Conservation (phyloP, 805 yeast species). For the Kurtzmaniella fragi region DNA sequence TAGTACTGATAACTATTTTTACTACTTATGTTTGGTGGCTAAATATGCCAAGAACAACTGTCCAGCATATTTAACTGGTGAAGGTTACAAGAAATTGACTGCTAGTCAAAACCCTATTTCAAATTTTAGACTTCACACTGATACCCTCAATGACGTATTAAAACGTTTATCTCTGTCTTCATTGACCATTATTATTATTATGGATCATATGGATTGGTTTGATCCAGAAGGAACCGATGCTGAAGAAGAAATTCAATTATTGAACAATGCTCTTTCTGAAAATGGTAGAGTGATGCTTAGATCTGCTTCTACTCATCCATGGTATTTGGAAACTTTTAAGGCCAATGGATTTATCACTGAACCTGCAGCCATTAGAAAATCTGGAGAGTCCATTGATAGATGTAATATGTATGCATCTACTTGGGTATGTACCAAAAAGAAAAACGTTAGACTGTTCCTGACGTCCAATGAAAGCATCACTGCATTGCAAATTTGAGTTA, state of each 20-base stretch:
- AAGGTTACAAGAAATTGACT: constrained; percentile 49
- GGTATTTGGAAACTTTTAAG: constrained; percentile 73
- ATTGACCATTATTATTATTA: constrained; percentile 70
- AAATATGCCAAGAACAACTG: constrained; percentile 58
- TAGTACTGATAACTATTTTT: constrained; percentile 72
- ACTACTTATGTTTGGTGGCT: constrained; percentile 64
- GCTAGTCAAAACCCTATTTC: constrained; percentile 49
- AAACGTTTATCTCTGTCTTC: constrained; percentile 58
- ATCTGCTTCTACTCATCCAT: constrained; percentile 68
- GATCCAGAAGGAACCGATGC: constrained; percentile 63
- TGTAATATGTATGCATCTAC: constrained; percentile 87
- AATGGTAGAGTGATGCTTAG: constrained; percentile 76
- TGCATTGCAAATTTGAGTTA: too few species aligned
- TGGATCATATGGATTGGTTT: constrained; percentile 95
- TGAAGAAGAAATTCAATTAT: constrained; percentile 57
- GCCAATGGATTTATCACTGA: constrained; percentile 60
- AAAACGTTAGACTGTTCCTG: constrained; percentile 1
- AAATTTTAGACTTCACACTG: constrained; percentile 73
- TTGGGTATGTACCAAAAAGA: constrained; percentile 67
- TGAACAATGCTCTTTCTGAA: constrained; percentile 54
- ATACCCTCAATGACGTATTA: constrained; percentile 70
- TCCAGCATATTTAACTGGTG: constrained; percentile 66
- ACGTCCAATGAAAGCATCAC: not conserved
- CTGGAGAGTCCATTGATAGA: constrained; percentile 68
- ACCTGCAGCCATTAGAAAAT: constrained; percentile 62